Evolutionary conservation across 495 filamentous ascomycete genomes (phyloP), one percentile per base, ranked within the genome.

Genomic region (Penicillium steckii): DNA sequence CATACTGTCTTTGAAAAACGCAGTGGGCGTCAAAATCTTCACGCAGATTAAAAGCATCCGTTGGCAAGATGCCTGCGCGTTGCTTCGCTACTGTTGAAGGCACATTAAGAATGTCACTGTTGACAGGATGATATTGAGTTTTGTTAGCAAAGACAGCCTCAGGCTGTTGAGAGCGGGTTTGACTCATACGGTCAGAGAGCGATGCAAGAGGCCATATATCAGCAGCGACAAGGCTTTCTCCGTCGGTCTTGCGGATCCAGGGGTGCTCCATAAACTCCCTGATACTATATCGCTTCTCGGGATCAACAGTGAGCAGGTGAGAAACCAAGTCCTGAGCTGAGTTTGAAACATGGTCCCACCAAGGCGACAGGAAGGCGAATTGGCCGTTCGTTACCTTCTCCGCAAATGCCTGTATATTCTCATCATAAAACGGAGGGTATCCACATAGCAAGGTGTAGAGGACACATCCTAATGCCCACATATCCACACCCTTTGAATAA

Each of bases 281-380:
- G 64, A 97, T 96, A 2, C 83, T 87, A 69, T 90, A 96, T 3
- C 92, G 84, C 70, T 93, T 87, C 24, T 91, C 87, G 5, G 92
- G 92, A 62, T 96, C 90, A 50, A 97, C 92, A 7, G 89, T 91
- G 25, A 88, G 18, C 13, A 56, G 43, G 7, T 41, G 37, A 13
- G 44, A 44, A 35, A 95, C 89, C 2, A 95, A 70, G 59, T 95
- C 91, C 64, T 95, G 87, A 0, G 90, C 91, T 2, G 86, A 80
- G 62, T 92, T 88, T 46, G 89, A 93, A 52, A 95, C 93, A 46
- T 91, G 86, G 59, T 96, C 91, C 91, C 91, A 96, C 90, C 90
- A 94, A 1, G 91, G 91, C 8, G 90, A 93, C 3, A 93, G 77
- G 75, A 96, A 96, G 8, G 89, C 91, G 62, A 89, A 96, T 72